Conservation (phyloP, 352 stramenopile species). For the Globisporangium solare region DNA sequence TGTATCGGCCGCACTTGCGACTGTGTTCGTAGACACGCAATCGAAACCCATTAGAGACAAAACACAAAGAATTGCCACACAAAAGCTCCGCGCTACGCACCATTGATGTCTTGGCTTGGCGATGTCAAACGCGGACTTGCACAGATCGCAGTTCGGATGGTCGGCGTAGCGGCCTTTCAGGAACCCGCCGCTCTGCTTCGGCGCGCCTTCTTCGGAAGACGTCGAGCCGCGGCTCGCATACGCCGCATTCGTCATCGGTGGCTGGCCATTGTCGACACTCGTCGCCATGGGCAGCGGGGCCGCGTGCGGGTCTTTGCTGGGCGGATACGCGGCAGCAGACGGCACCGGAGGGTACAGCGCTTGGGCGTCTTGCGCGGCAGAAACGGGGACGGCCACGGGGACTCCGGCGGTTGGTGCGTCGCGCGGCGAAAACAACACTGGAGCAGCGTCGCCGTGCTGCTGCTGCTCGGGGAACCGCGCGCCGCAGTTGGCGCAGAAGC, state of each 20-base stretch:
- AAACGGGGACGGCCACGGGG: background rate
- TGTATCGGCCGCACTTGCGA: conserved; percentile 22
- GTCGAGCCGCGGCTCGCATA: conserved; percentile 8
- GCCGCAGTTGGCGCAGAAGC: conserved; percentile 10
- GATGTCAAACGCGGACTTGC: conserved; percentile 44
- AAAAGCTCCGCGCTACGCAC: conserved; percentile 13
- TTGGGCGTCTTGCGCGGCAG: background rate
- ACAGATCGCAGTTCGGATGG: conserved; percentile 67
- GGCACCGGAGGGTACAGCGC: background rate
- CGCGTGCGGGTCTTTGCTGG: background rate
- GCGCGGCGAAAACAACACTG: background rate
- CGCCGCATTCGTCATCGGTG: background rate
- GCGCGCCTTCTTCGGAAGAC: conserved; percentile 4
- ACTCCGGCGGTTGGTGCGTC: background rate
- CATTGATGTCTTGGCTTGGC: conserved; percentile 58
- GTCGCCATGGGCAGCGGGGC: background rate
- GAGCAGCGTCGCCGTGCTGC: background rate
- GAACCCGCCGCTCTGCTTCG: conserved; percentile 11
- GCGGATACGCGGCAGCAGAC: background rate
- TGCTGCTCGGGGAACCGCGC: background rate
- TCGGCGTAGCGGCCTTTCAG: conserved; percentile 44
- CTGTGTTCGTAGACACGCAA: conserved; percentile 4
- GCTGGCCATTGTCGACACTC: background rate
- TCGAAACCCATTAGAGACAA: background rate
- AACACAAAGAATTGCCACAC: too few relatives aligned